Conservation (phyloP, 73 alveolate genomes). For the Paramecium octaurelia region DNA sequence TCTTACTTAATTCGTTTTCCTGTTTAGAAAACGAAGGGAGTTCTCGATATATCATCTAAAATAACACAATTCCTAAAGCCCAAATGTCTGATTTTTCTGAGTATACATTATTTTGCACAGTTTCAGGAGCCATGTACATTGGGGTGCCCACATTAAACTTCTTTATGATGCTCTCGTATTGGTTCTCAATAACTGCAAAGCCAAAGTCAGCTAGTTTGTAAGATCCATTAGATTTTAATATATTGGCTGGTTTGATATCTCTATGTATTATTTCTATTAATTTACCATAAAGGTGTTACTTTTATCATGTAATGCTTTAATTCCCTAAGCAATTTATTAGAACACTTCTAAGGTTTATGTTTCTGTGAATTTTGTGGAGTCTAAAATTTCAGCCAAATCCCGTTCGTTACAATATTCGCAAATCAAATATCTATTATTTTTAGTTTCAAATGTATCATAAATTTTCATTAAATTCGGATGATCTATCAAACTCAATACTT, state of each 20-base stretch:
- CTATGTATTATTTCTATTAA: slow-evolving; percentile 13
- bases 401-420: neutral
- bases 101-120: slow-evolving; percentile 33
- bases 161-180: neutral
- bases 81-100: slow-evolving; percentile 68
- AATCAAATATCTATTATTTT: neutral
- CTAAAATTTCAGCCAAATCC: neutral
- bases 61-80: slow-evolving; percentile 22
- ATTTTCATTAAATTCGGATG: neutral
- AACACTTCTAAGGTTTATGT: neutral
- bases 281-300: neutral
- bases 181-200: neutral
- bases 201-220: slow-evolving; percentile 35
- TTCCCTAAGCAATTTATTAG: neutral
- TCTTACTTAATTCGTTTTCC: neutral
- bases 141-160: slow-evolving; percentile 58
- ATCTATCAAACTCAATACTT: neutral
- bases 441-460: neutral
- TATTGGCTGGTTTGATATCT: slow-evolving; percentile 41
- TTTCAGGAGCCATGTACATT: slow-evolving; percentile 70
- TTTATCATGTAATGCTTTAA: neutral
- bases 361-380: neutral
- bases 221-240: neutral
- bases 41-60: slow-evolving; percentile 20
- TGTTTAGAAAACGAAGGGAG: neutral